These are phyloP conservation scores for Barbatosphaeria neglecta DNA, from an alignment of 495 filamentous ascomycete species.

Conservation along the genomic window DNA sequence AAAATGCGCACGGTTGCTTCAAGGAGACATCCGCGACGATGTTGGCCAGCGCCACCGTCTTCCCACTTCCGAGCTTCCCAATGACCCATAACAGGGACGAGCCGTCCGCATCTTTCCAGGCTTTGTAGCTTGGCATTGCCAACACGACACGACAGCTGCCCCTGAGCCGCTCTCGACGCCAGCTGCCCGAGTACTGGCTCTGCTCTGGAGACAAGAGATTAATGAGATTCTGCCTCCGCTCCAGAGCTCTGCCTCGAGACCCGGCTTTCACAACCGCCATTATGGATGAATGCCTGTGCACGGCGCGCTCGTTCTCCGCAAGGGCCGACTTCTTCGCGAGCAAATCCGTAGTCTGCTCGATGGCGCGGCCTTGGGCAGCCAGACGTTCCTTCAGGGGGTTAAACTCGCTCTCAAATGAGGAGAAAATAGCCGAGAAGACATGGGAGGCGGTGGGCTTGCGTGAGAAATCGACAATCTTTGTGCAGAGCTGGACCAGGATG, in stretches of 20 bases:
- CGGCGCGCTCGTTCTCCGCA: not conserved
- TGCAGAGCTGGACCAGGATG: slow-evolving; percentile 23
- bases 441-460: slow-evolving; percentile 21
- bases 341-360: slow-evolving; percentile 10
- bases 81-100: slow-evolving; percentile 18
- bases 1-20: slow-evolving; percentile 15
- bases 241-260: slow-evolving; percentile 5
- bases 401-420: slow-evolving; percentile 19
- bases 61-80: slow-evolving; percentile 24
- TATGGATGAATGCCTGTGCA: not conserved
- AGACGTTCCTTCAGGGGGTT: slow-evolving; percentile 14
- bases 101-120: slow-evolving; percentile 5
- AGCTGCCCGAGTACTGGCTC: slow-evolving; percentile 2
- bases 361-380: slow-evolving; percentile 16
- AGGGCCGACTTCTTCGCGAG: slow-evolving; percentile 1
- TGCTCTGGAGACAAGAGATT: slow-evolving; percentile 25
- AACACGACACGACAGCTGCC: slow-evolving; percentile 24
- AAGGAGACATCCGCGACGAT: slow-evolving; percentile 23
- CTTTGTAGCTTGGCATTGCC: slow-evolving; percentile 8
- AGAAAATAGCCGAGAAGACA: slow-evolving; percentile 13
- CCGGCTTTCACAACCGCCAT: not conserved
- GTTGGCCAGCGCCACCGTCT: slow-evolving; percentile 26
- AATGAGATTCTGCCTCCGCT: slow-evolving; percentile 12
- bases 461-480: slow-evolving; percentile 19
- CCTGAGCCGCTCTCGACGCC: slow-evolving; percentile 10